Evolutionary conservation across 768 basidiomycete species (phyloP), one percentile per base, ranked within the genome.

Genomic region (Tylopilus plumbeoviolaceoides): DNA sequence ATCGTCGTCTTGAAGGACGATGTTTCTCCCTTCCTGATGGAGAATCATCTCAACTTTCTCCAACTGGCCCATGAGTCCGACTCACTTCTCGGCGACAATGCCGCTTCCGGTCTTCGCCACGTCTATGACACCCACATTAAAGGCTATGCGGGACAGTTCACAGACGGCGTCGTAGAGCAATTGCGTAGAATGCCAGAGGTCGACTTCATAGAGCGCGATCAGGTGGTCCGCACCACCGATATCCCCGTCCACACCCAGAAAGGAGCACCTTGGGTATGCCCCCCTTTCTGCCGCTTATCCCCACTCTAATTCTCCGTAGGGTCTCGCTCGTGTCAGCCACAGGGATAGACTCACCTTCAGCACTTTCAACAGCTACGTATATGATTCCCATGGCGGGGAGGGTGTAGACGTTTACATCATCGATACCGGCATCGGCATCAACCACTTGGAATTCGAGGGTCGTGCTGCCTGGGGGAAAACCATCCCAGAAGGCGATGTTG

Each of bases 381-480:
- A 87, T 65, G 77, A 90, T 48, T 8, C 64, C 0, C 33, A 74
- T 2, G 94, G 85, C n/a, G 95, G 95, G 51, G 83, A 89, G 40
- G 97, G 95, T 57, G 95, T 99, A 21, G 92, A 97, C 57, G 95
- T 91, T 46, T 91, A 91, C 61, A 78, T 91, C 65, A 73, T 91
- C 60, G 90, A 91, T 69, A 93, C 91, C 21, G 93, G 94, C 63
- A 89, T 99, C 80, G 89, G 95, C 75, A 68, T 89, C 56, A 52
- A 79, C 10, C 97, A 98, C 69, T 73, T 74, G 20, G 90, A 98
- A 62, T 95, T 98, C 61, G 83, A 88, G 63, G 92, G 89, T 21
- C 91, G 94, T 53, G 93, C 93, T 1, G 72, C 62, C 12, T 98
- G 97, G 97, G 97, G 95, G 43, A 88, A 85, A 77, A 98, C 97